phyloP scores from a whole-genome alignment of 192 early-diverging fungal species.

The Kappamyces sp. region DNA sequence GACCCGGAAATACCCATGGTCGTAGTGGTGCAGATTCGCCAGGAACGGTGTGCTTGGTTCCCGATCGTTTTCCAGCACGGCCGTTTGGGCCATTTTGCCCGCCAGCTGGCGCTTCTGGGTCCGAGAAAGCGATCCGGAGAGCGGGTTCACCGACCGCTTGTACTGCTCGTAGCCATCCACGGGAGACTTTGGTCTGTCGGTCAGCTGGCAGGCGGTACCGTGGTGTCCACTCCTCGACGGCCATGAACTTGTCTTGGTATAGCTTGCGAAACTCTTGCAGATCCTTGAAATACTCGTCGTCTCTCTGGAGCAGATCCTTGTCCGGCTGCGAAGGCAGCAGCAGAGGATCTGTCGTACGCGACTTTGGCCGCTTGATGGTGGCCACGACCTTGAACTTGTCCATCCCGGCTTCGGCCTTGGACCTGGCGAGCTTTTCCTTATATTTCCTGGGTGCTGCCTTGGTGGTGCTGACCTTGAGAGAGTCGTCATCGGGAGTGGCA shows the following conservation, averaged over 20 bases:
- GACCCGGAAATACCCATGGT: not conserved
- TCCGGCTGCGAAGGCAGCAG: no score
- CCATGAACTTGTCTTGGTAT: slow-evolving; percentile 6
- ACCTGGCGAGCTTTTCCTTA: not conserved
- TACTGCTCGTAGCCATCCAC: no score
- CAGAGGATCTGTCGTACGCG: no score
- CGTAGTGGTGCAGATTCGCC: not conserved
- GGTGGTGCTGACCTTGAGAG: not conserved
- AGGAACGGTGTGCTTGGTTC: not conserved
- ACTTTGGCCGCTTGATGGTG: no score
- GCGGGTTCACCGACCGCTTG: no score
- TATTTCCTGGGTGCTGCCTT: not conserved
- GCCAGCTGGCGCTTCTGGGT: no score
- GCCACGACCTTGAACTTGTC: no score
- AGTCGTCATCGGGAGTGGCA: not conserved
- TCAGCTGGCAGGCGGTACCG: not conserved
- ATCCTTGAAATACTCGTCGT: not conserved
- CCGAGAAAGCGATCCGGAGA: no score
- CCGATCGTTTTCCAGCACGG: not conserved
- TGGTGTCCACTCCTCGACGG: not conserved
- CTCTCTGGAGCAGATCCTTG: not conserved
- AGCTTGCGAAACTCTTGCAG: slow-evolving; percentile 11
- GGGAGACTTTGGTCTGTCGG: not conserved
- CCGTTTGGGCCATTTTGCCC: no score
- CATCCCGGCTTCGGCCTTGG: no score